Evolutionary conservation across 306 rosid species (phyloP).

Genomic region (Malus sylvestris): DNA sequence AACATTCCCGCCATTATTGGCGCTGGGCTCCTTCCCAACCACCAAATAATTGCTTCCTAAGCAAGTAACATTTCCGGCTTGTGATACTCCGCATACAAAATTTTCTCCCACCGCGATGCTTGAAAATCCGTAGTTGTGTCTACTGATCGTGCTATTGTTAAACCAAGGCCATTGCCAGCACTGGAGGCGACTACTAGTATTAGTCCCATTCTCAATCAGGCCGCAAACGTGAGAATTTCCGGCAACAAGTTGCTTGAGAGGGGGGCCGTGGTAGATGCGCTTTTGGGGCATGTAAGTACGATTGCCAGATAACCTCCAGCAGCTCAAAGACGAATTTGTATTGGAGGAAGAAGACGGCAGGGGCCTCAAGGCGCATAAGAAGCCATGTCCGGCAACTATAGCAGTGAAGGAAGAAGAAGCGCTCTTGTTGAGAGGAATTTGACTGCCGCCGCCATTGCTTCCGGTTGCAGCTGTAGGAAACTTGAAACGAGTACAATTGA

Average conservation of each 20-base stretch:
- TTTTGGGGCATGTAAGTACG: slow-evolving; percentile 21
- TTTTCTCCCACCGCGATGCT: slow-evolving; percentile 57
- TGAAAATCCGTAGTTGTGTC: slow-evolving; percentile 9
- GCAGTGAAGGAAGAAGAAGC: slow-evolving; percentile 37
- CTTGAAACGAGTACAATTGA: slow-evolving; percentile 50
- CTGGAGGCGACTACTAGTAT: slow-evolving; percentile 6
- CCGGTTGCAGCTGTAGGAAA: neutral
- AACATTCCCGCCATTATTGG: neutral
- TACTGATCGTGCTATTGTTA: neutral
- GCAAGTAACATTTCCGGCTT: slow-evolving; percentile 33
- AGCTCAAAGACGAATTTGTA: slow-evolving; percentile 17
- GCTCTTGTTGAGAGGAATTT: neutral
- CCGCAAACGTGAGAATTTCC: slow-evolving; percentile 73
- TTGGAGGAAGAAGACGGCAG: slow-evolving; percentile 15
- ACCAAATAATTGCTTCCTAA: slow-evolving; percentile 17
- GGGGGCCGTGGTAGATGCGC: slow-evolving; percentile 36
- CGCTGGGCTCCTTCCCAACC: neutral
- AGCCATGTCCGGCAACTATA: slow-evolving; percentile 64
- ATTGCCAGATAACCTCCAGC: slow-evolving; percentile 77
- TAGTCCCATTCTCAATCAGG: slow-evolving; percentile 7
- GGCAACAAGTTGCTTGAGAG: slow-evolving; percentile 33
- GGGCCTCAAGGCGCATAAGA: slow-evolving; percentile 47
- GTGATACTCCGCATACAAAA: slow-evolving; percentile 53
- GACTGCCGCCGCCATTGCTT: neutral
- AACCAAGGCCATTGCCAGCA: slow-evolving; percentile 69